Evolutionary conservation across 352 stramenopile genomes (phyloP), one percentile per base, ranked within the genome.

Genomic region (Phytophthora idaei): DNA sequence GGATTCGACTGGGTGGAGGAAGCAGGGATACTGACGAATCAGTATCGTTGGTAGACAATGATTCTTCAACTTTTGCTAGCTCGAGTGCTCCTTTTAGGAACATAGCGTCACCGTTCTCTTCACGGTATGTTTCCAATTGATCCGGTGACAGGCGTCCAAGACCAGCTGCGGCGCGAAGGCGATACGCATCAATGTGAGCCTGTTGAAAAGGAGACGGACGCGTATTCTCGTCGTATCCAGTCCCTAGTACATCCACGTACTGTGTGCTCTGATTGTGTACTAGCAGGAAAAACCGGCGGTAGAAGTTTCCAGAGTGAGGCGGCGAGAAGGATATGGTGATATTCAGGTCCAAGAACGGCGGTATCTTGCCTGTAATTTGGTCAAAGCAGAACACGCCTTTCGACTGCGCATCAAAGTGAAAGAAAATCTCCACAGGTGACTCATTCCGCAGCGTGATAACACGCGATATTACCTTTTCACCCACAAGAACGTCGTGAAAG

Each of bases 141-240:
- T 97, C 87, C 0, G 90, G 91, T 55, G 76, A 93, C 41, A 97
- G 70, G 1, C 74, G 57, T 2, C 74, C 90, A n/a, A 96, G 73
- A 3, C 90, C 90, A 31, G 65, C 63, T 14, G 73, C 73, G 4
- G 58, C 69, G 14, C 87, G 81, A 44, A 83, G 42, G 5, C 87
- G 77, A 67, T 96, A 94, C 1, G 89, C 89, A 47, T 97, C 84
- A n/a, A 98, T 66, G 57, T 98, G 95, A 9, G 89, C 87, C 45
- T 97, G 88, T 46, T 97, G 82, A 32, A 98, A 94, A 2, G 94
- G 94, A 31, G 93, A 94, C 8, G 95, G 93, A 2, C 94, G 81
- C 27, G 90, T 81, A 51, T 96, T 95, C 44, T 94, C 80, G 58
- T 98, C 87, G 61, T 90, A 97, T 25, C 77, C 92, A 6, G 90